Base-by-base conservation (phyloP, 805 yeast genomes). In the Osmozyma mogii region DNA sequence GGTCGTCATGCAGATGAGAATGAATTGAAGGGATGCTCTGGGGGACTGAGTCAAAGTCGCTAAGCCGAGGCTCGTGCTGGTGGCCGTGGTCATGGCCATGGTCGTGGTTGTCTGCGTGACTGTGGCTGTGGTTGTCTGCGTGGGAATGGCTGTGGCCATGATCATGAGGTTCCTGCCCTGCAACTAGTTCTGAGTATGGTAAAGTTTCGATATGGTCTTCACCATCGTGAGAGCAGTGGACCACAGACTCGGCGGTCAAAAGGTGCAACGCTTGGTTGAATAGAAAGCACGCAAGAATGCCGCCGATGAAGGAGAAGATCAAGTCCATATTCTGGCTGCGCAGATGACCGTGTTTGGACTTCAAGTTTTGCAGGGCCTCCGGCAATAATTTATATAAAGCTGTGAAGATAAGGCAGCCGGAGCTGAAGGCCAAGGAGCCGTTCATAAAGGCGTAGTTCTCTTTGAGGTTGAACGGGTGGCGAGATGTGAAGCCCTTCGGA, bases 341-440 rank as follows among this genome's bases (percentile, higher is more conserved):
- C 25, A 38, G 44, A 41, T 4, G 37, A 32, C 24, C 24, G 32
- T 2, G 12, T 15, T 24, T n/a, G 30, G 17, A 61, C 41, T 24
- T 30, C 20, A 79, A 57, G 43, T 79, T 75, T 1, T 49, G 45
- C 22, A 54, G 43, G 0, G 84, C 70, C 36, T 74, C 78, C 0
- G 96, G 96, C n/a, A 88, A 56, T 29, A 89, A 61, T 36, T 77
- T 71, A 57, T 74, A 81, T 28, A 89, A 56, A 0, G 95, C 72
- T 0, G 96, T 85, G 45, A 87, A 74, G 2, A 79, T 35, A 52
- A 89, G 66, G 15, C 94, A 84, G 0, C 98, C 97, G 0, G 89
- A 65, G 40, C 88, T 76, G 28, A 88, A 55, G 0, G 92, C 72
- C 17, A 89, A 65, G 2, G 94, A 80, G 19, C 76, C 76, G 22